These are phyloP conservation scores for Annulohypoxylon truncatum DNA, from an alignment of 2,329 filamentous ascomycete species.

Conservation along the genomic window DNA sequence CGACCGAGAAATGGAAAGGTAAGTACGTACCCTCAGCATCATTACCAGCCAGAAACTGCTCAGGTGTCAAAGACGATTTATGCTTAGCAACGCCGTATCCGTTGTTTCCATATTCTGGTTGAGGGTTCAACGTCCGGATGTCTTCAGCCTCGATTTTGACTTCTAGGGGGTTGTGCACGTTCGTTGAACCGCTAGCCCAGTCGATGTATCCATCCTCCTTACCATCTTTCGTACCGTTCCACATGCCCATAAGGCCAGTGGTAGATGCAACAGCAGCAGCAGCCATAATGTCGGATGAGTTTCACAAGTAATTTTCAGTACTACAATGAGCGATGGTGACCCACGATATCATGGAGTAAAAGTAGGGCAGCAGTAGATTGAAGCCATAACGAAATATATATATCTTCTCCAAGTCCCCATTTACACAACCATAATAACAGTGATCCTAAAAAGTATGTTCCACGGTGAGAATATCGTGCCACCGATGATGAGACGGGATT, in stretches of 20 bases:
- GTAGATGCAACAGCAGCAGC: constrained; percentile 43
- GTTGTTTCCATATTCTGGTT: constrained; percentile 41
- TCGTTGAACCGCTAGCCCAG: constrained; percentile 44
- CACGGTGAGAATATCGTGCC: not conserved
- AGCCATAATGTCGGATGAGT: constrained; percentile 36
- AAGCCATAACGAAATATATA: constrained; percentile 33
- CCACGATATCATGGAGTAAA: constrained; percentile 10
- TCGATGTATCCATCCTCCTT: constrained; percentile 43
- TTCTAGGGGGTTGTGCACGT: constrained; percentile 44
- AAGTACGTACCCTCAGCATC: constrained; percentile 41
- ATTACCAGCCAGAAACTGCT: constrained; percentile 45
- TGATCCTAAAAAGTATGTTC: not conserved
- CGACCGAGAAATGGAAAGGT: not conserved
- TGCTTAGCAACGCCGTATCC: constrained; percentile 47
- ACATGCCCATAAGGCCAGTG: constrained; percentile 47
- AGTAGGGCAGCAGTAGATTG: not conserved
- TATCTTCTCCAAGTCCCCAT: constrained; percentile 5
- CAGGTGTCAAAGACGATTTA: constrained; percentile 42
- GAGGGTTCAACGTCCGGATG: constrained; percentile 42
- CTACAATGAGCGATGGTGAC: constrained; percentile 1
- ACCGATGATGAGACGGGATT: constrained; percentile 25
- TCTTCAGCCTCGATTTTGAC: constrained; percentile 46
- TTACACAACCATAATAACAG: not conserved
- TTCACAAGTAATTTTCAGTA: constrained; percentile 2
- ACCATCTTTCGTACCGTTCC: constrained; percentile 47